A percentile compares a stretch with the other conserved stretches of the same genome.
These are phyloP conservation scores for Crithidia bombi DNA, from an alignment of 208 protist genomes.

Conservation along the genomic window DNA sequence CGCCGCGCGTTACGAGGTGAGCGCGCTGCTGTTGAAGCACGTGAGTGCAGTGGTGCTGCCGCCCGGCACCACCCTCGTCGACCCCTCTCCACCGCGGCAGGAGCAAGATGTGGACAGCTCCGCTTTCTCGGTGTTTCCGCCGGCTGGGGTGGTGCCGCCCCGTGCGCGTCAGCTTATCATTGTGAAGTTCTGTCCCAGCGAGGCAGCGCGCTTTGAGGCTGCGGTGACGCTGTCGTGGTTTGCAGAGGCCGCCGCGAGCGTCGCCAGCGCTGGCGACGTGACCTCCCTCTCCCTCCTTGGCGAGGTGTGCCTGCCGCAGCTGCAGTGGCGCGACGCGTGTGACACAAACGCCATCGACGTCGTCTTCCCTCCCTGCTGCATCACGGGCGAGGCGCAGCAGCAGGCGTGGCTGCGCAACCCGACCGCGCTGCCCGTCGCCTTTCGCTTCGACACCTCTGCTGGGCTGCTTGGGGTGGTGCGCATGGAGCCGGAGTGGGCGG, in stretches of 20 bases:
- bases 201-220: slow-evolving; percentile 52
- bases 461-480: slow-evolving; percentile 50
- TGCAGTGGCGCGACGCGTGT: slow-evolving; percentile 33
- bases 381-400: slow-evolving; percentile 64
- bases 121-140: slow-evolving; percentile 60
- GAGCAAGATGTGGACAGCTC: slow-evolving; percentile 29
- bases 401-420: slow-evolving; percentile 75
- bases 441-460: slow-evolving; percentile 53
- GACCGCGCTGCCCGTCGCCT: slow-evolving; percentile 71
- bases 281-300: slow-evolving; percentile 56
- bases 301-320: slow-evolving; percentile 57
- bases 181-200: slow-evolving; percentile 60
- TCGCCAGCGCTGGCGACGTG: slow-evolving; percentile 19
- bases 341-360: slow-evolving; percentile 45
- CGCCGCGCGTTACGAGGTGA: slow-evolving; percentile 54
- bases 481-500: slow-evolving; percentile 63
- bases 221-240: slow-evolving; percentile 51
- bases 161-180: slow-evolving; percentile 53
- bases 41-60: slow-evolving; percentile 52
- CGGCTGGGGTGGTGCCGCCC: slow-evolving; percentile 60
- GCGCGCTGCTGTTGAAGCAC: slow-evolving; percentile 39
- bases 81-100: slow-evolving; percentile 5
- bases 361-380: slow-evolving; percentile 74
- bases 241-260: slow-evolving; percentile 15
- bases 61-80: slow-evolving; percentile 3